Evolutionary conservation across 495 filamentous ascomycete genomes (phyloP), one percentile per base, ranked within the genome.

Genomic region (Viridothelium virens): DNA sequence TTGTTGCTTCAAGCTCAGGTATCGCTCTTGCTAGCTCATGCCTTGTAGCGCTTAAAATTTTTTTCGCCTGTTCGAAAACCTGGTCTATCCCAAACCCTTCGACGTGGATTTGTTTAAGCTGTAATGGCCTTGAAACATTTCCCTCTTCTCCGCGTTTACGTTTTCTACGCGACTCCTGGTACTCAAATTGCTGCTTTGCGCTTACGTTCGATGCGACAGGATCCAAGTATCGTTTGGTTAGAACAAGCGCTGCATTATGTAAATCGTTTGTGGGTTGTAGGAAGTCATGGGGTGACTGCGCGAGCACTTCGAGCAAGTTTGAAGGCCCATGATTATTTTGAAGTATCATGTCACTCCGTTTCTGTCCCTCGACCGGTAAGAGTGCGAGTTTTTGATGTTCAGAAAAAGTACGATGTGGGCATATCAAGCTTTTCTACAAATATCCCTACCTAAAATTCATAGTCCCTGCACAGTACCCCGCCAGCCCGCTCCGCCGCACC

Each of bases 61-160:
- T 85, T 69, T 83, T 87, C 4, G 91, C 91, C 77, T 98, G 94
- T 73, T 96, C 91, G 91, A 92, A 97, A 18, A 98, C 86, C 77
- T 97, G 94, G 56, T 86, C 85, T 33, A 89, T 85, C 66, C 87
- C 89, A 75, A 98, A 96, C 0, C 93, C 94, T 37, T 96, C 87
- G 38, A 89, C 80, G 75, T 97, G 87, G 31, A 98, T 76, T 75
- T 89, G 88, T 71, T 87, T 83, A 66, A 93, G 77, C 68, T 88
- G 89, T 66, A 93, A 73, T 34, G 53, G 53, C 25, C 84, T 74
- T 18, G 83, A 76, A 25, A 76, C 74, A 68, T 74, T 67, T 6
- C 63, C 71, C 41, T 74, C 67, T 31, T 72, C 72, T 79, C 65
- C 80, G 69, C 56, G 82, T 77, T 75, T 93, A 85, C 69, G 67